Base-by-base conservation (phyloP, 108 stramenopile species). In the Skeletonema costatum region DNA sequence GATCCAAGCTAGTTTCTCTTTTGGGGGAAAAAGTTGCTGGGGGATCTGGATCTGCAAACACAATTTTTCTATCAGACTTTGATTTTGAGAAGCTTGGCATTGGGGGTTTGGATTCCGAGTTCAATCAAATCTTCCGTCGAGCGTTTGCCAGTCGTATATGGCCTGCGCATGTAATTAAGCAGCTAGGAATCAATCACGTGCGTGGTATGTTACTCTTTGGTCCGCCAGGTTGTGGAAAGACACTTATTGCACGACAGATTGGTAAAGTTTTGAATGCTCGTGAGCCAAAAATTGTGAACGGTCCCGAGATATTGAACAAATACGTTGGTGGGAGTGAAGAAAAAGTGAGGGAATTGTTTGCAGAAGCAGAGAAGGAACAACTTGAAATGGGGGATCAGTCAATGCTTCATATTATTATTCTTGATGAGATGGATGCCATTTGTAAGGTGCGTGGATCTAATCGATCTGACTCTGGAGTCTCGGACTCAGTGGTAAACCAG, bases 371-470 rank as follows among this genome's bases (percentile, higher is more conserved):
- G 83, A 86, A 91, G 81, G 95, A 97, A 71, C 97, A 98, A 85
- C 53, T 86, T 16, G 96, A 96, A 75, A 85, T 83, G 73, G 99
- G 98, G 11, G 98, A 99, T 69, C 95, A 89, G 25, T 90, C 88
- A 74, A 96, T 94, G 93, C 87, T 99, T 44, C 99, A 99, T 71
- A 98, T 99, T 85, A 89, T 99, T 69, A 99, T 99, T 74, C 93
- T 99, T 77, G 99, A 99, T 74, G 99, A 99, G 80, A 98, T 99
- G 91, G 99, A 99, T 85, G 98, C 99, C 60, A 99, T 99, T 77
- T 98, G 97, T 82, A 98, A 98, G 77, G 84, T 86, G 36, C 96
- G 99, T 63, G 99, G 99, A 19, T 78, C 89, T 61, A 95, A 88
- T 38, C 82, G 88, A 33, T 97, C 95, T 79, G 96, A 97, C 60